Evolutionary conservation across 345 rosid genomes (phyloP), one percentile per base, ranked within the genome.

Genomic region (Cardamine occulta): DNA sequence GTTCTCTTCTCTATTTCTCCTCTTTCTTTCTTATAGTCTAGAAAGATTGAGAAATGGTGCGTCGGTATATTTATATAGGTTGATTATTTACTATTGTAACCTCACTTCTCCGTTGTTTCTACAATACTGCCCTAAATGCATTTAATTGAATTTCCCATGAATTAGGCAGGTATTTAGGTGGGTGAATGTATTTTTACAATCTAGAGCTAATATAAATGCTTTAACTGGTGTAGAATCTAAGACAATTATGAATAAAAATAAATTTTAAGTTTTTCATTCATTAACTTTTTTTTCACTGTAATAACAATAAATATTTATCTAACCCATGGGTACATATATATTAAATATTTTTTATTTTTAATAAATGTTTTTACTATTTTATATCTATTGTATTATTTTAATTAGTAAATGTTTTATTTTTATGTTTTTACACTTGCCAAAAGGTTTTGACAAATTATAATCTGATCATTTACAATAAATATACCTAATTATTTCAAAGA

Each of bases 41-140:
- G 57, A 49, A 49, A 26, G 12, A 37, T 65, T 18, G 26, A 73
- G 58, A 31, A 21, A 31, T 13, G 70, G 59, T 32, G 57, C 19
- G 34, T 66, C 51, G 57, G 51, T 60, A 59, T 66, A 45, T 40
- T 31, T 78, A 66, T 59, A 53, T 53, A 65, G 73, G 0, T n/a
- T 72, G 12, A 6, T 7, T 37, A 18, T 29, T 71, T 35, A 65
- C 59, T 21, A 40, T 56, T 71, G 12, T 77, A 65, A 40, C 76
- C 80, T 72, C 49, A 6, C 17, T 15, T n/a, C 23, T 21, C 8
- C 26, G 5, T 48, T 18, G 29, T n/a, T 14, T 45, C 21, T n/a
- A 45, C 21, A 45, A 45, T n/a, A n/a, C 51, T n/a, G 51, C 21
- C 51, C 15, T 13, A 42, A 37, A 14, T 42, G 17, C 47, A 42